Conservation (phyloP, 2,329 filamentous ascomycete species). For the Oidium heveae region DNA sequence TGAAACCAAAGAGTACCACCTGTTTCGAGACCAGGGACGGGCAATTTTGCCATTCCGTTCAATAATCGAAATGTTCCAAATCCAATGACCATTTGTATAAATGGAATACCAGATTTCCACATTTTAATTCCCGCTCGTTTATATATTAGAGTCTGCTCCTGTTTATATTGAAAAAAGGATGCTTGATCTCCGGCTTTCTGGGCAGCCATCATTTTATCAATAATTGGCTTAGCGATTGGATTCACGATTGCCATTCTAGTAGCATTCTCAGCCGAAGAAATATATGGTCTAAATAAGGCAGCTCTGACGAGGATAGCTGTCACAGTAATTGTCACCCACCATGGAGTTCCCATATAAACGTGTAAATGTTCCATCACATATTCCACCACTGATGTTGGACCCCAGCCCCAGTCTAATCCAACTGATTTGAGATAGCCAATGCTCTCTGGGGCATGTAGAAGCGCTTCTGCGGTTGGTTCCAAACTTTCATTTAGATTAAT, state of each 20-base stretch:
- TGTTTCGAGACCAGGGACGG: slow-evolving; percentile 51
- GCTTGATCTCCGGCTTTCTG: slow-evolving; percentile 19
- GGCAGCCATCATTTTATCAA: slow-evolving; percentile 23
- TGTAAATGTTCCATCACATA: slow-evolving; percentile 64
- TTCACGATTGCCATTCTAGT: slow-evolving; percentile 37
- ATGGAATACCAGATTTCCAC: slow-evolving; percentile 25
- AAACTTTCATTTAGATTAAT: not conserved
- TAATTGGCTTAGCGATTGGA: slow-evolving; percentile 28
- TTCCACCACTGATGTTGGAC: slow-evolving; percentile 48
- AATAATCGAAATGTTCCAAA: slow-evolving; percentile 62
- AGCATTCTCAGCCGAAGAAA: slow-evolving; percentile 32
- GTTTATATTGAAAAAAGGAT: slow-evolving; percentile 20
- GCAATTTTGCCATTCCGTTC: slow-evolving; percentile 46
- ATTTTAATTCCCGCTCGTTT: slow-evolving; percentile 27
- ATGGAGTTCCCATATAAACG: slow-evolving; percentile 47
- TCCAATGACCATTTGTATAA: slow-evolving; percentile 44
- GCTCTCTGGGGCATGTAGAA: slow-evolving; percentile 22
- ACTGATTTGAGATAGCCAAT: slow-evolving; percentile 64
- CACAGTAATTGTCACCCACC: slow-evolving; percentile 52
- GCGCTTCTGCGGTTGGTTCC: slow-evolving; percentile 2
- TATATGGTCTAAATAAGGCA: slow-evolving; percentile 37
- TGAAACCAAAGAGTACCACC: slow-evolving; percentile 55
- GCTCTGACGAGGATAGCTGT: slow-evolving; percentile 40
- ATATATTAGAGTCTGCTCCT: slow-evolving; percentile 25
- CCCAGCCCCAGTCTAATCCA: slow-evolving; percentile 72